Conservation (phyloP, 2,329 filamentous ascomycete species). For the Fusarium sp. region DNA sequence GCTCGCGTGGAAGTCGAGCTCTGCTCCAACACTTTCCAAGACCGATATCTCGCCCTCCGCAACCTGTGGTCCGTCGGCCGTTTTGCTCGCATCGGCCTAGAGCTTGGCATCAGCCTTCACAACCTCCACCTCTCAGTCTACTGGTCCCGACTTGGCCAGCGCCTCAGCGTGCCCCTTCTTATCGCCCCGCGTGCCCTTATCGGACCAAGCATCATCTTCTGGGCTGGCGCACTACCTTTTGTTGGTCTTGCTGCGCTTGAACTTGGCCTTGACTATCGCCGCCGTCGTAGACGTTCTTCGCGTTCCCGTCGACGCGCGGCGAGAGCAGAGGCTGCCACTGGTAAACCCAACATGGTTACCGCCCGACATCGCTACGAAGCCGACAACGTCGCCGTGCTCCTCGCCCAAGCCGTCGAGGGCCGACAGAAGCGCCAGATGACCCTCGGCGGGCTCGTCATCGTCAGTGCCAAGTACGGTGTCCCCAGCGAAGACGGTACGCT, state of each 20-base stretch:
- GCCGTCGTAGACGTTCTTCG: constrained; percentile 6
- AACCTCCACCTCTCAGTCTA: constrained; percentile 60
- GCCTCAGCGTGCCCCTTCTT: constrained; percentile 58
- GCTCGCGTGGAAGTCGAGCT: constrained; percentile 58
- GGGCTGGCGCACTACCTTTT: constrained; percentile 55
- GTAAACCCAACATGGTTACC: constrained; percentile 42
- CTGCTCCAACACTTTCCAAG: constrained; percentile 50
- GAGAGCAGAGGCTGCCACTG: constrained; percentile 13
- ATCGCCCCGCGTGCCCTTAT: constrained; percentile 48
- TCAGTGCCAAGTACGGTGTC: constrained; percentile 62
- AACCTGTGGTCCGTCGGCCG: constrained; percentile 56
- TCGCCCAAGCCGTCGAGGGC: constrained; percentile 54
- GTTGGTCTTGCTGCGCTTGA: constrained; percentile 54
- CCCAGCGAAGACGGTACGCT: constrained; percentile 46
- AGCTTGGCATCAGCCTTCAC: constrained; percentile 56
- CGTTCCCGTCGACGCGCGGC: constrained; percentile 12
- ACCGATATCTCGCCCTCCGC: constrained; percentile 57
- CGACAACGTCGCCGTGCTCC: constrained; percentile 57
- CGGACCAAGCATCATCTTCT: constrained; percentile 51
- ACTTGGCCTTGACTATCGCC: constrained; percentile 40
- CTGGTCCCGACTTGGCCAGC: constrained; percentile 60
- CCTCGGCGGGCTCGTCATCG: constrained; percentile 58
- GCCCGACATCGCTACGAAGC: constrained; percentile 56
- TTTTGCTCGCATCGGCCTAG: constrained; percentile 58
- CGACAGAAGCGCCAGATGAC: constrained; percentile 51